Evolutionary conservation across 495 filamentous ascomycete genomes (phyloP).

Genomic region (Poronia punctata): DNA sequence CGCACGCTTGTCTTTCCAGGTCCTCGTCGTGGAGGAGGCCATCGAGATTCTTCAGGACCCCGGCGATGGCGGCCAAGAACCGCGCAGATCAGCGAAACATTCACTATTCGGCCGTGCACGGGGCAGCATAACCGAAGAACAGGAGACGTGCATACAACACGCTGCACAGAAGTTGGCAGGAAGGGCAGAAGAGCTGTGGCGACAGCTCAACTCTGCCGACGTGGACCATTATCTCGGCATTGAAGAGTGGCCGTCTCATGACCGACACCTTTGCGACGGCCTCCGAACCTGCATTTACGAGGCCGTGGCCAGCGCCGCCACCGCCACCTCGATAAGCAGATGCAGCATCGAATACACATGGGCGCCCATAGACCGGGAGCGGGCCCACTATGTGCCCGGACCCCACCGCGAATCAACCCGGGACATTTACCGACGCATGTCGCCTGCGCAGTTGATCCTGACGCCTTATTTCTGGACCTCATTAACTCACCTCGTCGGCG

Average conservation of each 20-base stretch:
- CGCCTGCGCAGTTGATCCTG: conserved; percentile 3
- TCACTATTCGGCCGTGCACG: conserved; percentile 19
- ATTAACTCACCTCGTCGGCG: neutral
- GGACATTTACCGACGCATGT: conserved; percentile 3
- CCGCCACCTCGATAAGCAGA: neutral
- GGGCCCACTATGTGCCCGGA: conserved; percentile 8
- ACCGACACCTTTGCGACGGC: neutral
- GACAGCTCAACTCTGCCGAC: conserved; percentile 5
- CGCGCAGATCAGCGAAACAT: conserved; percentile 1
- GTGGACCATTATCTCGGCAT: conserved; percentile 10
- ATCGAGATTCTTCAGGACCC: conserved; percentile 13
- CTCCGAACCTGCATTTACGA: conserved; percentile 1
- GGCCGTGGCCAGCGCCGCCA: neutral
- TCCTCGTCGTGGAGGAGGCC: conserved; percentile 38
- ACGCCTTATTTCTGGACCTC: conserved; percentile 45
- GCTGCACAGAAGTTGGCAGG: conserved; percentile 20
- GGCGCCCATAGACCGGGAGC: neutral
- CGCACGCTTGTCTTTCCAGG: conserved; percentile 30
- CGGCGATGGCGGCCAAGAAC: neutral
- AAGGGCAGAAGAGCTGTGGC: conserved; percentile 9
- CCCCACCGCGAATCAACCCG: neutral
- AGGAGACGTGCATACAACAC: conserved; percentile 23
- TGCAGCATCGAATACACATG: neutral
- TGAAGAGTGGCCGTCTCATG: conserved; percentile 8
- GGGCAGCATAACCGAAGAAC: conserved; percentile 20